These are phyloP conservation scores for Spencermartinsiella europaea DNA, from an alignment of 805 yeast species.

Conservation along the genomic window DNA sequence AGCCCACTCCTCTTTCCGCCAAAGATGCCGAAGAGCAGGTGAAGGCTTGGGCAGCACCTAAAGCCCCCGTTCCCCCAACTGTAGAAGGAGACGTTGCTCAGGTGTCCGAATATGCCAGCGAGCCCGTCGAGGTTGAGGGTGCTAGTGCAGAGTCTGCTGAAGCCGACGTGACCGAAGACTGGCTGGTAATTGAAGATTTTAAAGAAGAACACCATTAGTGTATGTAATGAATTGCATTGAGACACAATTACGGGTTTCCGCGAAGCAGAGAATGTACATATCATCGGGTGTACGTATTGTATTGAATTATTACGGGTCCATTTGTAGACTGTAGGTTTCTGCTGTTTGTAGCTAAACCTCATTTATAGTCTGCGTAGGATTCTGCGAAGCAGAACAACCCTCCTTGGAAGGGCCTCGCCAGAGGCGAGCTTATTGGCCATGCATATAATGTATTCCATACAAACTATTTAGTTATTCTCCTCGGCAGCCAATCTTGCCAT, in stretches of 20 bases:
- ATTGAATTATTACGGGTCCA: too few relatives aligned
- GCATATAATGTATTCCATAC: too few relatives aligned
- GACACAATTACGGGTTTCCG: too few relatives aligned
- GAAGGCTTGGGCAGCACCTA: conserved; percentile 77
- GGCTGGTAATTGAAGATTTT: conserved; percentile 40
- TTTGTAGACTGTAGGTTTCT: too few relatives aligned
- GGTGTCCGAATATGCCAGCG: conserved; percentile 41
- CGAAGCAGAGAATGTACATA: too few relatives aligned
- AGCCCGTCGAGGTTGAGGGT: conserved; percentile 37
- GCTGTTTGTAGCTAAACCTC: too few relatives aligned
- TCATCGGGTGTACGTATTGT: too few relatives aligned
- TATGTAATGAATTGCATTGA: not conserved
- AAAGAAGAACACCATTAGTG: conserved; percentile 33
- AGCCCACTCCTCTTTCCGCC: conserved; percentile 70
- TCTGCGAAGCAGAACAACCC: too few relatives aligned
- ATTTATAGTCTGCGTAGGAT: too few relatives aligned
- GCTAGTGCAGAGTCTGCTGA: conserved; percentile 19
- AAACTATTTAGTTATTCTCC: too few relatives aligned
- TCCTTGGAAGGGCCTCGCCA: too few relatives aligned
- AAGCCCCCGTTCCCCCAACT: conserved; percentile 69
- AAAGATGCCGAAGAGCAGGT: conserved; percentile 74
- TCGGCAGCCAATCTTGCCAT: conserved; percentile 23
- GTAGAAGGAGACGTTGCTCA: conserved; percentile 71
- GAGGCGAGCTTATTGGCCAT: too few relatives aligned
- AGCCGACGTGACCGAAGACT: conserved; percentile 30